Evolutionary conservation across 2,329 filamentous ascomycete species (phyloP).

Genomic region (Alternaria ventricosa): DNA sequence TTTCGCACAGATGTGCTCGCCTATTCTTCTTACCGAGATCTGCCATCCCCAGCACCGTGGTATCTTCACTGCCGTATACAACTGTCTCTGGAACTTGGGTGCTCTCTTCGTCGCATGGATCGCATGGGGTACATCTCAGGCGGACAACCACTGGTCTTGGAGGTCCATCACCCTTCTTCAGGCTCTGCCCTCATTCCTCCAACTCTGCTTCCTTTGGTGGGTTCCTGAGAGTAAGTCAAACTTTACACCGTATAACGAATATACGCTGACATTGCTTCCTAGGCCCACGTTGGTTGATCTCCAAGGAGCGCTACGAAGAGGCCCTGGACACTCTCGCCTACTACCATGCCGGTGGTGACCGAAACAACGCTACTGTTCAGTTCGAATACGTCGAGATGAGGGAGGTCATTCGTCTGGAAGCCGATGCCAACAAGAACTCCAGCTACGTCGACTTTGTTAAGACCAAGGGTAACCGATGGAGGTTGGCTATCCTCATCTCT

Average conservation of each 20-base stretch:
- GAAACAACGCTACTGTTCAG: constrained; percentile 65
- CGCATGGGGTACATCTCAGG: constrained; percentile 51
- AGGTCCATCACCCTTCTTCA: constrained; percentile 62
- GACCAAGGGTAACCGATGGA: constrained; percentile 69
- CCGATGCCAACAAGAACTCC: constrained; percentile 55
- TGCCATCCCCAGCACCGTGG: constrained; percentile 72
- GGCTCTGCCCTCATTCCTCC: constrained; percentile 58
- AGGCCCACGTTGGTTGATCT: constrained; percentile 63
- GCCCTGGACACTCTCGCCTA: constrained; percentile 67
- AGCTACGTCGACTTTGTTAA: constrained; percentile 67
- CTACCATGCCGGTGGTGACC: constrained; percentile 68
- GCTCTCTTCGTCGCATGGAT: constrained; percentile 64
- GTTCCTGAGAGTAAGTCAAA: constrained; percentile 60
- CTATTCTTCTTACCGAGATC: constrained; percentile 69
- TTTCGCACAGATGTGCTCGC: constrained; percentile 68
- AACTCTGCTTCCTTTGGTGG: constrained; percentile 66
- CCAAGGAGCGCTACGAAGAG: constrained; percentile 68
- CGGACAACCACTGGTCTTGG: constrained; percentile 57
- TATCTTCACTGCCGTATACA: constrained; percentile 69
- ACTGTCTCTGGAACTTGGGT: constrained; percentile 71
- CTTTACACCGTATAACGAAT: not conserved
- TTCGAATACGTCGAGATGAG: constrained; percentile 72
- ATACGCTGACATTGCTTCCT: not conserved
- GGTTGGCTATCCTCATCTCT: constrained; percentile 67
- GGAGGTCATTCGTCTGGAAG: constrained; percentile 66